These are phyloP conservation scores for Turritis glabra DNA, from an alignment of 345 rosid genomes.

Conservation along the genomic window DNA sequence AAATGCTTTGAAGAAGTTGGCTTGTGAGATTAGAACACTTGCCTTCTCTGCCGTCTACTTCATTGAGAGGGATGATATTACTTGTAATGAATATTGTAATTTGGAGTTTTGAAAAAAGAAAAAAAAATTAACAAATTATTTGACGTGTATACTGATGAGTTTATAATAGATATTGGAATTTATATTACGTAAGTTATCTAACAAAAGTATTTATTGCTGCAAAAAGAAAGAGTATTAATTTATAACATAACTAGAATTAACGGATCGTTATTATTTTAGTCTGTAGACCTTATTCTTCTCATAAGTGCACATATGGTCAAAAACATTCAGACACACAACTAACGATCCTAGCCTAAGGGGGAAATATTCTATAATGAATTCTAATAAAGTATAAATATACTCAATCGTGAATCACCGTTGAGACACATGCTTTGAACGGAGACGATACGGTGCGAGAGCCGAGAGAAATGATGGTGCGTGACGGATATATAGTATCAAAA, in stretches of 20 bases:
- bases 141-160: neutral
- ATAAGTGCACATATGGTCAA: neutral
- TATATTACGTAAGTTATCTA: neutral
- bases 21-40: slow-evolving; percentile 9
- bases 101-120: neutral
- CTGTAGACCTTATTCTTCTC: neutral
- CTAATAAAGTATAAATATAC: neutral
- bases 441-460: neutral
- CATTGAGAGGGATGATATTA: neutral
- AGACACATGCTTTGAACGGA: neutral
- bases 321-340: neutral
- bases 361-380: neutral
- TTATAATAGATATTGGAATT: neutral
- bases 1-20: slow-evolving; percentile 6
- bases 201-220: neutral
- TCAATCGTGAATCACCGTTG: neutral
- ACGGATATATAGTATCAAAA: neutral
- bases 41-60: neutral
- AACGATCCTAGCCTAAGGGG: neutral
- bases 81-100: neutral
- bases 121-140: neutral
- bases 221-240: neutral
- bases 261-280: neutral
- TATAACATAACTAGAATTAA: neutral
- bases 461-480: neutral